phyloP scores from a whole-genome alignment of 805 yeast species.

The Zygosaccharomyces gambellarensis region DNA sequence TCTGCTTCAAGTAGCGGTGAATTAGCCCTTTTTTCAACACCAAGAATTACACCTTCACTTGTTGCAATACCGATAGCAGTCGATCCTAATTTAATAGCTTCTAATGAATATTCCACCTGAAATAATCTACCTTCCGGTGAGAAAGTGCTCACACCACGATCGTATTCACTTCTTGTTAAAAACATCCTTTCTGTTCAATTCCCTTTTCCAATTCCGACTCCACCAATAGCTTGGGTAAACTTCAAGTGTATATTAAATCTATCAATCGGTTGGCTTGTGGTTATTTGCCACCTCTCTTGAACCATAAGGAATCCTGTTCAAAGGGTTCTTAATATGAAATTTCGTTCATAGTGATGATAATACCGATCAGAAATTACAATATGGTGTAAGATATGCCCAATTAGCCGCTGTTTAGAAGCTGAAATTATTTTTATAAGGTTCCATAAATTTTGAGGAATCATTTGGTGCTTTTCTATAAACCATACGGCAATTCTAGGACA shows the following conservation, averaged over 20 bases:
- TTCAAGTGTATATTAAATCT: background rate
- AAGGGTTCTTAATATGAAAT: background rate
- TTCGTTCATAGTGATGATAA: constrained; percentile 1
- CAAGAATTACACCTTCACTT: constrained; percentile 90
- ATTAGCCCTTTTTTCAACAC: constrained; percentile 96
- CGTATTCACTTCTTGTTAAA: constrained; percentile 98
- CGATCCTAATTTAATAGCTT: constrained; percentile 85
- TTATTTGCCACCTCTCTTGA: constrained; percentile 4
- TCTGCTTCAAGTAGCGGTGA: constrained; percentile 86
- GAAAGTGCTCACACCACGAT: constrained; percentile 97
- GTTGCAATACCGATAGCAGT: constrained; percentile 97
- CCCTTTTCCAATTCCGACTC: constrained; percentile 1
- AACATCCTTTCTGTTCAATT: constrained; percentile 53
- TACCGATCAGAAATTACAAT: background rate
- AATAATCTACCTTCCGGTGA: constrained; percentile 98
- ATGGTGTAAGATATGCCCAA: background rate
- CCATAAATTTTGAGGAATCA: too few relatives aligned
- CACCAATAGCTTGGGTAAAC: background rate
- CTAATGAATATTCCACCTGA: constrained; percentile 96
- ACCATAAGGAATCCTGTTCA: background rate
- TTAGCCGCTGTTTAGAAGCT: too few relatives aligned
- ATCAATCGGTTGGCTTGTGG: background rate
- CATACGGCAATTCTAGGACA: too few relatives aligned
- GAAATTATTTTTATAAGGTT: too few relatives aligned
- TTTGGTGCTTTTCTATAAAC: too few relatives aligned